phyloP scores from a whole-genome alignment of 2,329 filamentous ascomycete genomes.

The Botrytis porri region DNA sequence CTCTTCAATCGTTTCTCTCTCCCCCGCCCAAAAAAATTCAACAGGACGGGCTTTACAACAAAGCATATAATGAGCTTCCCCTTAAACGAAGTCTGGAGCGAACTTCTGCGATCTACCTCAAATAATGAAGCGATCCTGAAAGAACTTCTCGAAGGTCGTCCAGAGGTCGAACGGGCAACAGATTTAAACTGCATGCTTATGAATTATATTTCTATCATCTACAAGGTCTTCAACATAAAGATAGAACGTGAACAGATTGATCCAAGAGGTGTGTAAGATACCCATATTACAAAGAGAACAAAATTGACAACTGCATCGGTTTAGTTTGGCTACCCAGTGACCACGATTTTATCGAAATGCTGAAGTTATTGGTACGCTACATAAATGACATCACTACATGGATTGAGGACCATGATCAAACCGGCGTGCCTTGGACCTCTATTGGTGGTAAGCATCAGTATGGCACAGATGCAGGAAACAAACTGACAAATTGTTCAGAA shows the following conservation, averaged over 20 bases:
- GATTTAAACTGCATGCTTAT: not conserved
- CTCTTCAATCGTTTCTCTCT: not conserved
- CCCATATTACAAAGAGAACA: not conserved
- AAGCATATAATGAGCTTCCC: not conserved
- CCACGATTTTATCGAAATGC: constrained; percentile 7
- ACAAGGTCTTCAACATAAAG: not conserved
- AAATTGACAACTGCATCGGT: not conserved
- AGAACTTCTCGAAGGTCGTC: not conserved
- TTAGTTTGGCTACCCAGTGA: constrained; percentile 1
- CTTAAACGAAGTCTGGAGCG: not conserved
- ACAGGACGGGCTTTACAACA: not conserved
- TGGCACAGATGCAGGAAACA: not conserved
- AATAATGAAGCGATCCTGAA: not conserved
- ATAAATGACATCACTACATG: not conserved
- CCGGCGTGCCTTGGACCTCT: not conserved
- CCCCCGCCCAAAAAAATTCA: not conserved
- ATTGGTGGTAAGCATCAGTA: not conserved
- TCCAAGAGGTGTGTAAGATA: not conserved
- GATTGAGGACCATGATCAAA: constrained; percentile 3
- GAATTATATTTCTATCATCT: constrained; percentile 11
- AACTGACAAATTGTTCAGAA: not conserved
- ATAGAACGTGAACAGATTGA: constrained; percentile 4
- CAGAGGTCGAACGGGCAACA: not conserved
- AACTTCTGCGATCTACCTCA: not conserved
- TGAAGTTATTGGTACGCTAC: constrained; percentile 2